These are phyloP conservation scores for Alternaria viburni DNA, from an alignment of 2,329 filamentous ascomycete genomes.

Conservation along the genomic window DNA sequence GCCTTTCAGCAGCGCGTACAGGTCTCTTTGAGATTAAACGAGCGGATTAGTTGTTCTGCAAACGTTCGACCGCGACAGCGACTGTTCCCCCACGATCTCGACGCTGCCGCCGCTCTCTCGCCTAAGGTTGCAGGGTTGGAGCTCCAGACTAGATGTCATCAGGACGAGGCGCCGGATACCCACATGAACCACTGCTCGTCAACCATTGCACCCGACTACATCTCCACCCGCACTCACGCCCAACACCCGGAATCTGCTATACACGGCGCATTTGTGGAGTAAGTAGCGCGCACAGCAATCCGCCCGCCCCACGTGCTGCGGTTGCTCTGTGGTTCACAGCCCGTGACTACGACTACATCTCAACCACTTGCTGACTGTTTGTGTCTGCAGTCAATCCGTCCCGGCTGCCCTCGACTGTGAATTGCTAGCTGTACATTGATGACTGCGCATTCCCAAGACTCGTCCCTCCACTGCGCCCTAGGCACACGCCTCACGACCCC, in stretches of 20 bases:
- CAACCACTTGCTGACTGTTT: slow-evolving; percentile 21
- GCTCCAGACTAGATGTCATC: slow-evolving; percentile 29
- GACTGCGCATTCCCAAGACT: slow-evolving; percentile 19
- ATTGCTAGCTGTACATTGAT: slow-evolving; percentile 35
- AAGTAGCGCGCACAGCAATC: slow-evolving; percentile 12
- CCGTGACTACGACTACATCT: slow-evolving; percentile 4
- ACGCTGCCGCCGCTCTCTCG: slow-evolving; percentile 14
- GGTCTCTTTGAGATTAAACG: background rate
- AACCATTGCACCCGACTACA: slow-evolving; percentile 12
- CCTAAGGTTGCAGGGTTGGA: slow-evolving; percentile 25
- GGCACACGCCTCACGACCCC: slow-evolving; percentile 19
- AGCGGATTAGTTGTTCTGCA: background rate
- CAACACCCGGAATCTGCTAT: background rate
- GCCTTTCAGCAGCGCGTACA: slow-evolving; percentile 1
- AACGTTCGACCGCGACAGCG: background rate
- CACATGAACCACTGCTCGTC: slow-evolving; percentile 28
- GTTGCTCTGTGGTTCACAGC: slow-evolving; percentile 9
- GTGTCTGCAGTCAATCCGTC: slow-evolving; percentile 11
- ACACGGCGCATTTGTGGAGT: slow-evolving; percentile 12
- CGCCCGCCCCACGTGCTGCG: slow-evolving; percentile 8
- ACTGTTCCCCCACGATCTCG: background rate
- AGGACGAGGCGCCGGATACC: slow-evolving; percentile 37
- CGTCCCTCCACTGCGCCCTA: slow-evolving; percentile 20
- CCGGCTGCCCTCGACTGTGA: slow-evolving; percentile 10
- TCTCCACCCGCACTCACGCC: slow-evolving; percentile 7